These are phyloP conservation scores for Pharnaceum exiguum DNA, from an alignment of 148 eudicot species.

Conservation along the genomic window DNA sequence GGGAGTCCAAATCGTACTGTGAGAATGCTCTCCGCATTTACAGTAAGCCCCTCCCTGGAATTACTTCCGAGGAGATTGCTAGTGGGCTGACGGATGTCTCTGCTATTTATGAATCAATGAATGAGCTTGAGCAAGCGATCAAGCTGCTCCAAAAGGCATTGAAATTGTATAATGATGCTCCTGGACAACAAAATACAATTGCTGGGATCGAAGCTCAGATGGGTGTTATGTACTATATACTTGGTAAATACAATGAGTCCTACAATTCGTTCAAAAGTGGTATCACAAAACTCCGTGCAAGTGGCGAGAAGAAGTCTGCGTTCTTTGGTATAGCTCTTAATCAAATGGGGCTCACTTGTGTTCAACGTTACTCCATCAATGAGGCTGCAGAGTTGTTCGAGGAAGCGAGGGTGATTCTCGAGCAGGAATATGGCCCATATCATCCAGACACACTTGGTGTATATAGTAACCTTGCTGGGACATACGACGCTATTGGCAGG, in stretches of 20 bases:
- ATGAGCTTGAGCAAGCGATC: slow-evolving; percentile 83
- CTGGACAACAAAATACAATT: slow-evolving; percentile 88
- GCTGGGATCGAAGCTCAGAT: slow-evolving; percentile 99
- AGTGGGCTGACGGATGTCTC: slow-evolving; percentile 84
- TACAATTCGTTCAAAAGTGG: slow-evolving; percentile 68
- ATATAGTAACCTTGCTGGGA: slow-evolving; percentile 95
- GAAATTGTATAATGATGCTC: slow-evolving; percentile 80
- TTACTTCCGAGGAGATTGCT: slow-evolving; percentile 87
- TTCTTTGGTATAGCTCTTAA: slow-evolving; percentile 95
- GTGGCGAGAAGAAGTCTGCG: slow-evolving; percentile 90
- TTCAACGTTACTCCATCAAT: slow-evolving; percentile 76
- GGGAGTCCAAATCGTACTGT: slow-evolving; percentile 86
- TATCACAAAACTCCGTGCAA: slow-evolving; percentile 65
- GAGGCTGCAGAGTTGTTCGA: slow-evolving; percentile 85
- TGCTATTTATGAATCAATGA: slow-evolving; percentile 94
- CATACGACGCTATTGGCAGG: slow-evolving; percentile 99
- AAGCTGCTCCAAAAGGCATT: slow-evolving; percentile 85
- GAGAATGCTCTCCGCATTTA: slow-evolving; percentile 89
- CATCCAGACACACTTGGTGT: slow-evolving; percentile 96
- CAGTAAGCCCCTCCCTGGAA: slow-evolving; percentile 71
- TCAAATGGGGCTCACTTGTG: slow-evolving; percentile 98
- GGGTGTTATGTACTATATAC: slow-evolving; percentile 88
- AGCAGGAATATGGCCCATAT: slow-evolving; percentile 88
- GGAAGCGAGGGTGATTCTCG: slow-evolving; percentile 77
- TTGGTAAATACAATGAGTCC: slow-evolving; percentile 76